Evolutionary conservation across 2,329 filamentous ascomycete species (phyloP).

Genomic region (Fusarium hainanense): DNA sequence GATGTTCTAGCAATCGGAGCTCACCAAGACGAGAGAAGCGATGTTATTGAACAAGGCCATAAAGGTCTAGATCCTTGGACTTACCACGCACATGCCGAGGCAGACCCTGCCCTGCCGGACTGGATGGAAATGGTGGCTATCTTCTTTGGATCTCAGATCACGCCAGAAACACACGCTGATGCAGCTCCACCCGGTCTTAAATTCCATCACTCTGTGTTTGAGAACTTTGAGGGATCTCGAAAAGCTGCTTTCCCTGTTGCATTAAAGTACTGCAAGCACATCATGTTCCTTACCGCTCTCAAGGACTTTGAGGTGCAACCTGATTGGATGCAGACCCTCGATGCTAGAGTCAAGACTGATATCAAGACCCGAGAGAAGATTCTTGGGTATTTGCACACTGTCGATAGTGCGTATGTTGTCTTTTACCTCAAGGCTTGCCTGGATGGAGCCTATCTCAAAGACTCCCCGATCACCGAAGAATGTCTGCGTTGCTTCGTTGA

Average conservation of each 20-base stretch:
- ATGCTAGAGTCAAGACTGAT: constrained; percentile 77
- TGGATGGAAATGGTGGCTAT: constrained; percentile 63
- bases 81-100: constrained; percentile 58
- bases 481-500: constrained; percentile 66
- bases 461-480: constrained; percentile 56
- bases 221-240: constrained; percentile 60
- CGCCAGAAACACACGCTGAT: constrained; percentile 49
- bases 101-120: constrained; percentile 57
- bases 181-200: constrained; percentile 43
- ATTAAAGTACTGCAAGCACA: constrained; percentile 72
- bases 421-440: constrained; percentile 66
- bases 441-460: constrained; percentile 63
- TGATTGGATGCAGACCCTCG: constrained; percentile 86
- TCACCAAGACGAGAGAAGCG: constrained; percentile 74
- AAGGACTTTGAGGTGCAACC: constrained; percentile 70
- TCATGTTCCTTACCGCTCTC: constrained; percentile 63
- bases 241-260: constrained; percentile 73
- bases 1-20: constrained; percentile 83
- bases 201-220: constrained; percentile 46
- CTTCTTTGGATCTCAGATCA: constrained; percentile 60
- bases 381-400: constrained; percentile 61
- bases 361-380: constrained; percentile 70
- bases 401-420: constrained; percentile 54
- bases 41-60: constrained; percentile 88
- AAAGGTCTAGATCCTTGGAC: constrained; percentile 82